These are phyloP conservation scores for Boletus tylopilopsis DNA, from an alignment of 768 basidiomycete species.

Conservation along the genomic window DNA sequence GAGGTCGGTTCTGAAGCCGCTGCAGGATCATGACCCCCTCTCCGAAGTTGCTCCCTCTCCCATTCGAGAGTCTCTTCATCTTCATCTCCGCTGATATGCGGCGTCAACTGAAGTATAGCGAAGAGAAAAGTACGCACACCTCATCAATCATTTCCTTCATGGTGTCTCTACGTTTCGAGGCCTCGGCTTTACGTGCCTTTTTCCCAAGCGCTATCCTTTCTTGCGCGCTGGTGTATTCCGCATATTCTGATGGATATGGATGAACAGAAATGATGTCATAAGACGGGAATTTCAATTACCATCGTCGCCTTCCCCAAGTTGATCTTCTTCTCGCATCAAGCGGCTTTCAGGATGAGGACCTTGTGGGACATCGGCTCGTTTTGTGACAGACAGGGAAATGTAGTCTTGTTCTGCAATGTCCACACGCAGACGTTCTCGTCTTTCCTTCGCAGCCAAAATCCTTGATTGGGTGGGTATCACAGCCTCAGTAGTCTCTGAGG, in stretches of 20 bases:
- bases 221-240: constrained; percentile 84
- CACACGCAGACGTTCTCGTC: constrained; percentile 63
- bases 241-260: constrained; percentile 53
- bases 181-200: constrained; percentile 71
- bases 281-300: constrained; percentile 43
- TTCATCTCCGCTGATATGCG: constrained; percentile 56
- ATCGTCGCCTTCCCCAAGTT: constrained; percentile 84
- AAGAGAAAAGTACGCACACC: constrained; percentile 47
- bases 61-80: constrained; percentile 85
- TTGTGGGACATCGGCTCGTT: constrained; percentile 46
- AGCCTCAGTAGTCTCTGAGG: constrained; percentile 37
- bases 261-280: constrained; percentile 4
- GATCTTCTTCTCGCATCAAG: constrained; percentile 81
- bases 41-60: constrained; percentile 79
- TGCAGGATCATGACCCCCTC: constrained; percentile 58
- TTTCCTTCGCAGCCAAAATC: constrained; percentile 70
- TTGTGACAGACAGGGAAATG: constrained; percentile 71
- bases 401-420: constrained; percentile 59
- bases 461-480: constrained; percentile 68
- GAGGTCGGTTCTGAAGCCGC: constrained; percentile 34
- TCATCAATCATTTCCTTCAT: constrained; percentile 84
- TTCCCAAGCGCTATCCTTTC: constrained; percentile 85
- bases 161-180: constrained; percentile 56
- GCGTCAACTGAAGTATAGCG: background rate
- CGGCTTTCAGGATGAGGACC: constrained; percentile 87